Evolutionary conservation across 768 basidiomycete species (phyloP).

Genomic region (Bullera alba): DNA sequence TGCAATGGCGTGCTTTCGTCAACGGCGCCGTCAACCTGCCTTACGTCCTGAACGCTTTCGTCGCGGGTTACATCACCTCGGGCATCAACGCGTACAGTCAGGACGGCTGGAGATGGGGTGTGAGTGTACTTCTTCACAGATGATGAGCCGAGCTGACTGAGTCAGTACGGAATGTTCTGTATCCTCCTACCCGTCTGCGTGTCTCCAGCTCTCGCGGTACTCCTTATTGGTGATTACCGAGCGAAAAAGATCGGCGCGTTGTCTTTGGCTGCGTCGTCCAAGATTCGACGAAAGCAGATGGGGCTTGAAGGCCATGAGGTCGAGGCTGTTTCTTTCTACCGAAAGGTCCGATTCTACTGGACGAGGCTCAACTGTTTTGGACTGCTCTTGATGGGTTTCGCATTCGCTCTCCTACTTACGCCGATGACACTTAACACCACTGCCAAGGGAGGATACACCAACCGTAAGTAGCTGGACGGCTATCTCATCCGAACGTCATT

Average conservation of each 20-base stretch:
- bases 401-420: slow-evolving; percentile 14
- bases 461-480: slow-evolving; percentile 17
- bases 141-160: not conserved
- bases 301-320: not conserved
- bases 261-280: slow-evolving; percentile 15
- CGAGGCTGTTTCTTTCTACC: not conserved
- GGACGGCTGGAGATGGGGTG: slow-evolving; percentile 37
- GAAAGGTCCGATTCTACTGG: slow-evolving; percentile 4
- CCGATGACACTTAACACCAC: slow-evolving; percentile 28
- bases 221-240: slow-evolving; percentile 23
- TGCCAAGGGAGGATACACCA: slow-evolving; percentile 27
- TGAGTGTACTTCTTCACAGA: not conserved
- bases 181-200: slow-evolving; percentile 32
- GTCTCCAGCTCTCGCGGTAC: slow-evolving; percentile 22
- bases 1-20: slow-evolving; percentile 38
- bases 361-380: slow-evolving; percentile 22
- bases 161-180: slow-evolving; percentile 26
- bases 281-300: not conserved
- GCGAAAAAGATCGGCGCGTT: slow-evolving; percentile 27
- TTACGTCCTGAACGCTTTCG: slow-evolving; percentile 27
- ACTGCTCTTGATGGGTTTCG: slow-evolving; percentile 24
- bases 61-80: slow-evolving; percentile 22
- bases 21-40: slow-evolving; percentile 24
- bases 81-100: slow-evolving; percentile 10
- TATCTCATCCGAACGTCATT: not conserved